Evolutionary conservation across 1,139 yeast genomes (phyloP).

Genomic region (Pichia terricola): DNA sequence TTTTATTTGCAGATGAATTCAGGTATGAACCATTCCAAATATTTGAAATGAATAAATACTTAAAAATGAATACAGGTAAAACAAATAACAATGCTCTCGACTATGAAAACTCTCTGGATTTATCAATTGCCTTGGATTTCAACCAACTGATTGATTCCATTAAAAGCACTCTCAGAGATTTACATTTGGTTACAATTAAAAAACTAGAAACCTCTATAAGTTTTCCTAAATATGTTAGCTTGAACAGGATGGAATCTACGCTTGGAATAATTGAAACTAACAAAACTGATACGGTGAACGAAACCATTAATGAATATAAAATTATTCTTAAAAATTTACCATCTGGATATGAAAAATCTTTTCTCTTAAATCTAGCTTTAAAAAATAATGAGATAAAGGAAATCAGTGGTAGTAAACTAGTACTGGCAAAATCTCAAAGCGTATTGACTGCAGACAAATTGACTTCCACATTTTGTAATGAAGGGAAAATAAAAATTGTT

Average conservation of each 20-base stretch:
- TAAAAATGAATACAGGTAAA: slow-evolving; percentile 2
- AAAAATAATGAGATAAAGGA: slow-evolving; percentile 11
- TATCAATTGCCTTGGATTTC: slow-evolving; percentile 17
- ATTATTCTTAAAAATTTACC: slow-evolving; percentile 6
- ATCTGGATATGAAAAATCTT: slow-evolving; percentile 15
- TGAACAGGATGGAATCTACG: slow-evolving; percentile 14
- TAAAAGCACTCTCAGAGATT: no score
- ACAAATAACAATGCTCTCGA: neutral
- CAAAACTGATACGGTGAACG: neutral
- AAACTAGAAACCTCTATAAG: slow-evolving; percentile 12
- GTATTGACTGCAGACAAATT: slow-evolving; percentile 3
- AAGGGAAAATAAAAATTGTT: slow-evolving; percentile 3
- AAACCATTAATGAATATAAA: neutral
- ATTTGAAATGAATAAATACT: slow-evolving; percentile 9
- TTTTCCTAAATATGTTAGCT: slow-evolving; percentile 13
- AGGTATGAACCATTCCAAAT: slow-evolving; percentile 15
- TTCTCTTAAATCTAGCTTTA: slow-evolving; percentile 17
- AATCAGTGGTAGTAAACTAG: neutral
- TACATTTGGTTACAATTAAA: slow-evolving; percentile 5
- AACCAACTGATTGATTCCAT: slow-evolving; percentile 3
- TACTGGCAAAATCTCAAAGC: slow-evolving; percentile 2
- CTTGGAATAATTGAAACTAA: neutral
- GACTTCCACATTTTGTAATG: neutral
- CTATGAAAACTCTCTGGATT: slow-evolving; percentile 9
- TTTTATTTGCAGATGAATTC: slow-evolving; percentile 22